Evolutionary conservation across 352 stramenopile genomes (phyloP).

Genomic region (Globisporangium parvum): DNA sequence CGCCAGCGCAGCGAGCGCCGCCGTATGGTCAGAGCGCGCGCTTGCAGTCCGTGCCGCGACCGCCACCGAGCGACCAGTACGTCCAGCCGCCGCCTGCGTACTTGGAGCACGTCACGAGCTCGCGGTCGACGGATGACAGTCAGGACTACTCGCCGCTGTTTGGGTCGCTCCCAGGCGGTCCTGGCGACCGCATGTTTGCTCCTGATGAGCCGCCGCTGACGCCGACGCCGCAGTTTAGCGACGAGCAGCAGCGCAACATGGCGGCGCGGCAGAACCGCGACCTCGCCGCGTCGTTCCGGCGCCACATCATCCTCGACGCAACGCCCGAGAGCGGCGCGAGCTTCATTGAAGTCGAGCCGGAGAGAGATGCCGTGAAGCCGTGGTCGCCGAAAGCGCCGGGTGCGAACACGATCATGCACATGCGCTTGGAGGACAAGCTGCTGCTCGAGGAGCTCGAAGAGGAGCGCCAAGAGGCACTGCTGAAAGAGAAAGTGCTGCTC

Average conservation of each 20-base stretch:
- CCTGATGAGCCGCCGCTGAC: not conserved
- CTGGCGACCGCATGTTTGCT: not conserved
- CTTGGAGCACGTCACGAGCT: not conserved
- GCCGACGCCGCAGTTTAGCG: constrained; percentile 5
- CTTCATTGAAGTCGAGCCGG: constrained; percentile 52
- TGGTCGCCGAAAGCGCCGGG: constrained; percentile 63
- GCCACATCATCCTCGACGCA: constrained; percentile 58
- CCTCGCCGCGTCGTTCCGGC: constrained; percentile 37
- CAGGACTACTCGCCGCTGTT: constrained; percentile 11
- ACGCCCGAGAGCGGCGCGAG: constrained; percentile 49
- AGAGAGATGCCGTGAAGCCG: constrained; percentile 33
- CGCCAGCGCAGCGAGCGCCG: constrained; percentile 1
- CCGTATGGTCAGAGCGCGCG: not conserved
- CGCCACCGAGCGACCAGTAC: not conserved
- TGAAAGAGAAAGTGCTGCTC: constrained; percentile 44
- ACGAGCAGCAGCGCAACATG: constrained; percentile 12
- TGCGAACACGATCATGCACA: constrained; percentile 52
- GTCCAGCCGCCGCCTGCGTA: constrained; percentile 3
- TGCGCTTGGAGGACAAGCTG: constrained; percentile 57
- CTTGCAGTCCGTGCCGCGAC: not conserved
- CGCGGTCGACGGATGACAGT: not conserved
- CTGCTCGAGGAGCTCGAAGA: constrained; percentile 57
- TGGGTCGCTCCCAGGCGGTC: constrained; percentile 4
- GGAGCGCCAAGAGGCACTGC: constrained; percentile 42
- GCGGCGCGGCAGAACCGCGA: constrained; percentile 22